Evolutionary conservation across 1,284 basidiomycete species (phyloP).

Genomic region (Malassezia dermatis): DNA sequence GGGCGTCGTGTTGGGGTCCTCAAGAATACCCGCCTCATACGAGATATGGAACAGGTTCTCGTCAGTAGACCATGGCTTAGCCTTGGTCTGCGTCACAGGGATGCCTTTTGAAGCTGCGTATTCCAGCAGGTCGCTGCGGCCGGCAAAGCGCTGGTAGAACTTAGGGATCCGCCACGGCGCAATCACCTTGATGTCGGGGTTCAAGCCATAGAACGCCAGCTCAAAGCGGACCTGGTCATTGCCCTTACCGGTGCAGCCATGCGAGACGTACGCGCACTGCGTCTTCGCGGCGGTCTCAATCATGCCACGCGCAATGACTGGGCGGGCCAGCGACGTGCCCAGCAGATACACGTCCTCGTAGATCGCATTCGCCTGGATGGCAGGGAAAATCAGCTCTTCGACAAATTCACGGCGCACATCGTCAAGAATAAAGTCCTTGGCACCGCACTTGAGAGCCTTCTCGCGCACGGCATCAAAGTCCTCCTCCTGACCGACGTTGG

Average conservation of each 20-base stretch:
- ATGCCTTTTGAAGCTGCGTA: slow-evolving; percentile 83
- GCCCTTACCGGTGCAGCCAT: slow-evolving; percentile 98
- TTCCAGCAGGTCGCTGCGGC: slow-evolving; percentile 79
- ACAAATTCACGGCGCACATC: slow-evolving; percentile 93
- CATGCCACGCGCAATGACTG: slow-evolving; percentile 98
- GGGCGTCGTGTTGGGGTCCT: slow-evolving; percentile 89
- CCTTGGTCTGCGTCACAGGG: slow-evolving; percentile 84
- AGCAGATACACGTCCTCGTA: slow-evolving; percentile 99
- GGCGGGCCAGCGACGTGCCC: slow-evolving; percentile 91
- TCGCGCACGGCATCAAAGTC: slow-evolving; percentile 86
- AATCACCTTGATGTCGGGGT: slow-evolving; percentile 96
- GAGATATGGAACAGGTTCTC: slow-evolving; percentile 99
- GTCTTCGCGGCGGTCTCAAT: slow-evolving; percentile 81
- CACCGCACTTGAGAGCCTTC: slow-evolving; percentile 86
- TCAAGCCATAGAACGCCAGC: slow-evolving; percentile 95
- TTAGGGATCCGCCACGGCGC: slow-evolving; percentile 94
- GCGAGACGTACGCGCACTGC: slow-evolving; percentile 64
- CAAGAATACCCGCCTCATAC: slow-evolving; percentile 96
- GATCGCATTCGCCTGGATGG: slow-evolving; percentile 95
- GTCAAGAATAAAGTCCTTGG: slow-evolving; percentile 86
- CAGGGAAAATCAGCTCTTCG: slow-evolving; percentile 87
- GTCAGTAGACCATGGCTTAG: slow-evolving; percentile 94
- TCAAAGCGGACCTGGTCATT: slow-evolving; percentile 99
- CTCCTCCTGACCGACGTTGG: slow-evolving; percentile 96
- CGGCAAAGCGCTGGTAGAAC: slow-evolving; percentile 95